A percentile compares a stretch with the other conserved stretches of the same genome.
These are phyloP conservation scores for Trichoderma guizhouense DNA, from an alignment of 2,329 filamentous ascomycete species.

Conservation along the genomic window DNA sequence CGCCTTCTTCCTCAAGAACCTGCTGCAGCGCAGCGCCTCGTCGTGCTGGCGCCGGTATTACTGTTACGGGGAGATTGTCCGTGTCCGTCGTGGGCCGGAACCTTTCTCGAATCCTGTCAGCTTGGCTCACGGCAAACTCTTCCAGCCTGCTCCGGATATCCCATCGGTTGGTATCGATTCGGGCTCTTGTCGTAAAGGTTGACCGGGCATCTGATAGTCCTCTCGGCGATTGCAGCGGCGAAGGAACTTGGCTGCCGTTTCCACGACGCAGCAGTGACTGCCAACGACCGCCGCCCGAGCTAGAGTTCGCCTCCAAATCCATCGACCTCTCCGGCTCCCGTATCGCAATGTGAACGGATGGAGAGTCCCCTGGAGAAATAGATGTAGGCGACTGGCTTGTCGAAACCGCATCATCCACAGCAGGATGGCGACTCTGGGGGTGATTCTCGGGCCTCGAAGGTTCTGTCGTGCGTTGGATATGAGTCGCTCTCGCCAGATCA, in stretches of 20 bases:
- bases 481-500: slow-evolving; percentile 30
- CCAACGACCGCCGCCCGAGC: slow-evolving; percentile 29
- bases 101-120: slow-evolving; percentile 56
- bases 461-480: slow-evolving; percentile 29
- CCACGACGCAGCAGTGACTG: slow-evolving; percentile 23
- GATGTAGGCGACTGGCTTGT: slow-evolving; percentile 20
- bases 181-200: slow-evolving; percentile 7
- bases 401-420: slow-evolving; percentile 28
- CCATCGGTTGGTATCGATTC: slow-evolving; percentile 40
- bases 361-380: slow-evolving; percentile 20
- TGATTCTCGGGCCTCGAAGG: slow-evolving; percentile 36
- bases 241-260: background rate
- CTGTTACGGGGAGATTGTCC: slow-evolving; percentile 54
- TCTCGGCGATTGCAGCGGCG: background rate
- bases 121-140: slow-evolving; percentile 59
- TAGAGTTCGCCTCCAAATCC: slow-evolving; percentile 31
- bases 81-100: slow-evolving; percentile 53
- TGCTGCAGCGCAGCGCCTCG: slow-evolving; percentile 54
- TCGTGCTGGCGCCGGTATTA: slow-evolving; percentile 61
- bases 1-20: slow-evolving; percentile 51
- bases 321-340: slow-evolving; percentile 13
- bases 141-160: slow-evolving; percentile 56
- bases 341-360: slow-evolving; percentile 25
- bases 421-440: slow-evolving; percentile 24
- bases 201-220: slow-evolving; percentile 4